These are phyloP conservation scores for Chalaropsis ovoidea DNA, from an alignment of 2,329 filamentous ascomycete species.

Conservation along the genomic window DNA sequence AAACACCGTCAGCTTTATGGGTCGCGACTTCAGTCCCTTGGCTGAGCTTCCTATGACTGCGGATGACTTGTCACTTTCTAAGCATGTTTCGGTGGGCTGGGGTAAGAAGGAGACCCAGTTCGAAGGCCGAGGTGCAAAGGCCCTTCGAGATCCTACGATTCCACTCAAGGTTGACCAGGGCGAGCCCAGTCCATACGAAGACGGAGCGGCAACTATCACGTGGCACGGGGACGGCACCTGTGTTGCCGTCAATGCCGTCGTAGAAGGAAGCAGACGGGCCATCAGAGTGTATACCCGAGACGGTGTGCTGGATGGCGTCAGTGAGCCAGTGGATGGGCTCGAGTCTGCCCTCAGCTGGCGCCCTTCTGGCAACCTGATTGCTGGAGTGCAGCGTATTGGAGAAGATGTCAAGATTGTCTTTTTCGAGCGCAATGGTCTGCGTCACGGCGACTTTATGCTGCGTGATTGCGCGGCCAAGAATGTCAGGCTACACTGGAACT, in stretches of 20 bases:
- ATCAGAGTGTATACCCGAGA: constrained; percentile 87
- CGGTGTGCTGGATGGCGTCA: constrained; percentile 82
- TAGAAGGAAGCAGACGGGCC: constrained; percentile 58
- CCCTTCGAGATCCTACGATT: constrained; percentile 84
- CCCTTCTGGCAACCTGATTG: constrained; percentile 80
- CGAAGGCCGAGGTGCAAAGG: constrained; percentile 77
- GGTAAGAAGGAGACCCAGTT: constrained; percentile 98
- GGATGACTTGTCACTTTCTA: constrained; percentile 77
- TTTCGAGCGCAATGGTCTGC: constrained; percentile 92
- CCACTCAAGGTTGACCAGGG: constrained; percentile 87
- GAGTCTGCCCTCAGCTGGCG: constrained; percentile 83
- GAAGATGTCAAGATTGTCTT: constrained; percentile 70
- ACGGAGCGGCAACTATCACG: constrained; percentile 61
- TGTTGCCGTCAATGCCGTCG: constrained; percentile 74
- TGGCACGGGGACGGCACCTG: constrained; percentile 94
- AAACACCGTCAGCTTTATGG: constrained; percentile 82
- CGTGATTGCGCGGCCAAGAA: constrained; percentile 44
- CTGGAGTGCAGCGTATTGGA: constrained; percentile 64
- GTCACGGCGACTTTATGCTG: constrained; percentile 89
- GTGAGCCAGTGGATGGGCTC: constrained; percentile 87
- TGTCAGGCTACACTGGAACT: constrained; percentile 76
- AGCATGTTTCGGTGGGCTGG: constrained; percentile 94
- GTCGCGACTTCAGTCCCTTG: constrained; percentile 75
- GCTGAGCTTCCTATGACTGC: constrained; percentile 60
- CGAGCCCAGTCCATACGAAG: constrained; percentile 61